Evolutionary conservation across 768 basidiomycete species (phyloP), one percentile per base, ranked within the genome.

Genomic region (Glaciozyma antarctica): DNA sequence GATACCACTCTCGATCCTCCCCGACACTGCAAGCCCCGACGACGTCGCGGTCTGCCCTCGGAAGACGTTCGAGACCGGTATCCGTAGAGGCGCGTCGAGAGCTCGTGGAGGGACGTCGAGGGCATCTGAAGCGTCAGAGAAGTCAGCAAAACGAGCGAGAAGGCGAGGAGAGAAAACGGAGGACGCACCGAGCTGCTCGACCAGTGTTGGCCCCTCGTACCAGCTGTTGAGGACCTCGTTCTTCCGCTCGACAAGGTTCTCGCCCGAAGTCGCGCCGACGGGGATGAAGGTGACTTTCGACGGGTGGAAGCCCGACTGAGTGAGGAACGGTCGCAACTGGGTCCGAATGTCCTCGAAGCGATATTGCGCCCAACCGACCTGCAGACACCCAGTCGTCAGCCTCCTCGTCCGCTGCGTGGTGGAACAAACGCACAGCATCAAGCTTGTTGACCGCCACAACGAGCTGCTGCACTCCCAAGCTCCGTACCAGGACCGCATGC

Each of bases 21-120:
- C 95, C 28, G 86, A 83, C 0, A 97, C 84, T 0, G 85, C 88
- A 7, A 83, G 84, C n/a, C 81, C 81, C 2, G 78, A 78, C 1
- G 79, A 77, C 3, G 87, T 83, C 3, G 88, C 84, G 21, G 86
- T 84, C 73, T 87, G 86, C 5, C 88, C 88, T 76, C 86, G 93
- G 81, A 94, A 98, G 5, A 98, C 89, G 75, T 99, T 98, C 17
- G 91, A 88, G 26, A 98, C 83, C 0, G 95, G 95, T 53, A 97
- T 81, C 45, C 95, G 84, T 28, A 94, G 76, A 0, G 93, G 86
- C 0, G 84, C 81, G 5, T 81, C 80, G 55, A 93, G 85, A 0
- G 70, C 56, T 43, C 74, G 63, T 8, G 55, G 24, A 3, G 73
- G 74, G 5, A 74, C 65, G 19, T 62, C 45, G 7, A 75, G 58